Evolutionary conservation across 345 rosid genomes (phyloP), one percentile per base, ranked within the genome.

Genomic region (Gossypium stocksii): DNA sequence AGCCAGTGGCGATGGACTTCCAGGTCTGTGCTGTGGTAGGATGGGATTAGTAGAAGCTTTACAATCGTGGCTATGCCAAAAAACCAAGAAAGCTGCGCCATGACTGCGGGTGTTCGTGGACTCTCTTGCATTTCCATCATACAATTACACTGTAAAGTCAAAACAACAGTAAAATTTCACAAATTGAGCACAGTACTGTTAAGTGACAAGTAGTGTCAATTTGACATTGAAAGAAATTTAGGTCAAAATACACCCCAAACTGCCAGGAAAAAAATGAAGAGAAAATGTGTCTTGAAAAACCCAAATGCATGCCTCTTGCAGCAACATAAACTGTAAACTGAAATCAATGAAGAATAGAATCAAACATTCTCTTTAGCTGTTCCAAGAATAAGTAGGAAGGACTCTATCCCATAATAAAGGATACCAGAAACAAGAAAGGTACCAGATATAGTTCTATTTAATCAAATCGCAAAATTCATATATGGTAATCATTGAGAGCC

Each of bases 1-100:
- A 95, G 87, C 99, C 99, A 95, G 78, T 95, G 89, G 64, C 98
- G 92, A 80, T 95, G 99, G 57, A 93, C 99, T 71, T 95, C 98
- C 75, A 95, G 90, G 78, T 95, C 98, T 0, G 99, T 93, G 78
- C 94, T 91, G 77, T 84, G 87, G 75, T 91, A 91, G 1, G 99
- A 84, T 15, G 98, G 97, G 20, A 90, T 82, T 46, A 95, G 85
- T 14, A 93, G 83, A 66, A 95, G 85, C 82, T 95, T 95, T 51
- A 93, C 51, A 78, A 87, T 74, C 17, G 90, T 80, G 7, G 87
- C 87, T 2, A 75, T 66, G 74, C 87, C 89, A 71, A 85, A 83
- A 85, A 84, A 87, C 98, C 96, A 90, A 23, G 88, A 51, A 15
- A 87, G 80, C 73, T 80, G 81, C 13, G 29, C 22, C 11, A 22